These are phyloP conservation scores for Anastatica hierochuntica DNA, from an alignment of 345 rosid genomes.

Conservation along the genomic window DNA sequence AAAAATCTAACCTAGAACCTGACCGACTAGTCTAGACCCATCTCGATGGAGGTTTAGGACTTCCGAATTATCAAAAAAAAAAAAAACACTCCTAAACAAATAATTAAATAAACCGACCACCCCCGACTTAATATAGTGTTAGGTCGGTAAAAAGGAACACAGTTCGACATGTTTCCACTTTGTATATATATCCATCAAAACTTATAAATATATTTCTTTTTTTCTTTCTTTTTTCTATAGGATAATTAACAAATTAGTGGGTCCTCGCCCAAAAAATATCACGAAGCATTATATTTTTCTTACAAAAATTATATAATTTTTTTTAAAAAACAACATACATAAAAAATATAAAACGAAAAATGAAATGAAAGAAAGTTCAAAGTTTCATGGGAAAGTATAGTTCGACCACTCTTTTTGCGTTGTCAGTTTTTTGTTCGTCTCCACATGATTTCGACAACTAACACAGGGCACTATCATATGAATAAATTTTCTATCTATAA, in stretches of 20 bases:
- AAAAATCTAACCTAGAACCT: too few relatives aligned
- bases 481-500: neutral
- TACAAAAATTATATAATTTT: neutral
- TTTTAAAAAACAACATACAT: too few relatives aligned
- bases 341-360: too few relatives aligned
- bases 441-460: constrained; percentile 26
- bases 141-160: constrained; percentile 28
- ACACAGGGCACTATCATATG: constrained; percentile 17
- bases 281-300: neutral
- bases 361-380: constrained; percentile 9
- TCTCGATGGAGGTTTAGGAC: too few relatives aligned
- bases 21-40: too few relatives aligned
- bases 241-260: constrained; percentile 12
- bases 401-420: constrained; percentile 26
- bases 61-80: too few relatives aligned
- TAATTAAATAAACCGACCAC: constrained; percentile 10
- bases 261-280: neutral
- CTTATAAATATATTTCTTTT: neutral
- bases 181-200: too few relatives aligned
- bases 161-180: constrained; percentile 26
- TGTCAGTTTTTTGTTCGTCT: constrained; percentile 21
- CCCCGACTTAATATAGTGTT: constrained; percentile 5
- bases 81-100: neutral
- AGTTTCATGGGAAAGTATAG: constrained; percentile 21
- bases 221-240: constrained; percentile 3